Base-by-base conservation (phyloP, 768 basidiomycete genomes). In the Lepiota brunneoincarnata region DNA sequence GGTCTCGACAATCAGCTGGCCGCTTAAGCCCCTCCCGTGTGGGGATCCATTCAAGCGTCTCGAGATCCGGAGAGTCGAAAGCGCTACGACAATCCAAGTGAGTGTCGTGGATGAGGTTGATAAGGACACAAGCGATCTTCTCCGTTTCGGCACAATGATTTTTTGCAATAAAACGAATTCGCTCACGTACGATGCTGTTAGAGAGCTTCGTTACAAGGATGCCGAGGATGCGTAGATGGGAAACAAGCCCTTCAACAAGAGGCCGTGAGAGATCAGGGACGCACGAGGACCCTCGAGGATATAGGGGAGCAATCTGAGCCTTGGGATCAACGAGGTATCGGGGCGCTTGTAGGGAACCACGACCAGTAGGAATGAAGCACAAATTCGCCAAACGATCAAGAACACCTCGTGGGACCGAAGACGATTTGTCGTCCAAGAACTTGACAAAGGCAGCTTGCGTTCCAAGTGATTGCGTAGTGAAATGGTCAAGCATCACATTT, bases 1-100 rank as follows among this genome's bases (percentile, higher is more conserved):
- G 20, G 37, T 72, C 69, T 17, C 64, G 63, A 56, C 75, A 75
- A 12, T 63, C 53, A 0, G 45, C 54, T 15, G 69, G 61, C 3
- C 56, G 55, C 11, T 64, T 53, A n/a, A 78, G 59, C 4, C 73
- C 74, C 23, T 55, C 44, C 12, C 49, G 56, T 1, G 75, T 76
- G 0, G 77, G 77, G 5, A 80, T 56, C 76, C 78, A 78, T 17
- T 38, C 37, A 6, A 58, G 35, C 6, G 56, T 23, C 38, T 53
- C 45, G 18, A 43, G n/a, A 31, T 41, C 14, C 1, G 48, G 17
- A 2, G 28, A 12, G 9, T 43, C n/a, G 15, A 36, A 49, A 17
- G 43, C 37, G 2, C 6, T 6, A 20, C 26, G 36, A 39, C 52
- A 54, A 38, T 54, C 43, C 9, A 45, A 15, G 14, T 26, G 26